Base-by-base conservation (phyloP, 768 basidiomycete genomes). In the Saitozyma sp. region DNA sequence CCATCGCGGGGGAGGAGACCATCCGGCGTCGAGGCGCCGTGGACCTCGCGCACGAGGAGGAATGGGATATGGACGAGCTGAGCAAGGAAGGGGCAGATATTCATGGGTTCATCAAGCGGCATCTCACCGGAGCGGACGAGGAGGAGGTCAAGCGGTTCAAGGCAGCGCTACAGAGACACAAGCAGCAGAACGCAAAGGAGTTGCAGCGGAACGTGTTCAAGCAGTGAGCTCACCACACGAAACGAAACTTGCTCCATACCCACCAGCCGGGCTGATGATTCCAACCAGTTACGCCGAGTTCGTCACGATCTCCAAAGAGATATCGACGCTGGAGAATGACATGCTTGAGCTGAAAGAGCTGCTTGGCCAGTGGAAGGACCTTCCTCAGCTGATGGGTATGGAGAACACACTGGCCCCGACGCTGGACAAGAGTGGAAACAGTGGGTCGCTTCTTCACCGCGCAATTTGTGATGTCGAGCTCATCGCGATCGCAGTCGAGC, bases 271-370 rank as follows among this genome's bases (percentile, higher is more conserved):
- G 58, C 53, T 56, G 39, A 64, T 52, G 17, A n/a, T 37, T 29
- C 29, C 3, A 16, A 38, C 16, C 71, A 98, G 95, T 80, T 98
- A 98, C 75, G 90, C 93, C 51, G 92, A 98, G 77, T 98, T 98
- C 76, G 91, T 99, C 37, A 84, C 89, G 59, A 91, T 99, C 19
- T 96, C 96, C 4, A 98, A 98, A 76, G 96, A 98, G 80, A 95
- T 99, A 58, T 88, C 90, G 37, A 88, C 90, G 1, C 85, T 99
- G 37, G 96, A 99, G 82, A 94, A 93, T 74, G 94, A 97, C 78
- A 91, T 98, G 89, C 85, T 97, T 39, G 94, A 98, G 74, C 86
- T 99, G 77, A 97, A 96, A 78, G 92, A 94, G 59, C 85, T 89
- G 7, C 84, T 98, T 4, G 88, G 90, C 11, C 96, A 99, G 75